These are phyloP conservation scores for Neurospora sp. DNA, from an alignment of 495 filamentous ascomycete genomes.

Conservation along the genomic window DNA sequence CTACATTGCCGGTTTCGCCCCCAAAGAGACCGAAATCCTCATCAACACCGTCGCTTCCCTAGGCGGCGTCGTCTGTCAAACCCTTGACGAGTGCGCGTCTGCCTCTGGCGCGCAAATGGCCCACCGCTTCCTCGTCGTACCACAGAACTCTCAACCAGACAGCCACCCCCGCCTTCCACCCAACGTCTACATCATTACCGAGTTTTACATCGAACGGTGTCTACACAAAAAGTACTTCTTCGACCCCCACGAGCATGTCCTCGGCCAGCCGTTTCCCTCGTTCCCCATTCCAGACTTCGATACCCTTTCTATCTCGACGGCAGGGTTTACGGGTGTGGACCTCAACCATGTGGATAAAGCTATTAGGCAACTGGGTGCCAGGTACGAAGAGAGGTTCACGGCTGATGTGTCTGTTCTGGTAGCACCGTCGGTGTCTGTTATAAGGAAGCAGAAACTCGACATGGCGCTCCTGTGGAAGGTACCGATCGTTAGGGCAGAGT, in stretches of 20 bases:
- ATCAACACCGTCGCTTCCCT: conserved; percentile 32
- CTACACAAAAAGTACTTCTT: conserved; percentile 62
- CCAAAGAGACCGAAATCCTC: conserved; percentile 32
- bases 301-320: conserved; percentile 61
- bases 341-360: conserved; percentile 71
- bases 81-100: conserved; percentile 32
- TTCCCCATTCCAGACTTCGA: conserved; percentile 62
- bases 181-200: conserved; percentile 53
- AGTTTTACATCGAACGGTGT: conserved; percentile 90
- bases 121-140: conserved; percentile 40
- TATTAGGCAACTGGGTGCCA: conserved; percentile 63
- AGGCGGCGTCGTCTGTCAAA: conserved; percentile 31
- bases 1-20: conserved; percentile 53
- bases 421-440: conserved; percentile 41
- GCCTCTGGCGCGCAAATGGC: conserved; percentile 15
- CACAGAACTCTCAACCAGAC: conserved; percentile 31
- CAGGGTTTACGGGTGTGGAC: conserved; percentile 75
- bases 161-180: conserved; percentile 27
- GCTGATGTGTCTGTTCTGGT: conserved; percentile 57
- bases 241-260: conserved; percentile 56
- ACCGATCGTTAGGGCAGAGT: conserved; percentile 64
- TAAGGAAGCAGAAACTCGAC: conserved; percentile 67
- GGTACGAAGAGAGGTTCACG: conserved; percentile 66
- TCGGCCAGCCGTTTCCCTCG: conserved; percentile 60
- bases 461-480: conserved; percentile 63